These are phyloP conservation scores for Periconia sp. DNA, from an alignment of 2,329 filamentous ascomycete species.

Conservation along the genomic window DNA sequence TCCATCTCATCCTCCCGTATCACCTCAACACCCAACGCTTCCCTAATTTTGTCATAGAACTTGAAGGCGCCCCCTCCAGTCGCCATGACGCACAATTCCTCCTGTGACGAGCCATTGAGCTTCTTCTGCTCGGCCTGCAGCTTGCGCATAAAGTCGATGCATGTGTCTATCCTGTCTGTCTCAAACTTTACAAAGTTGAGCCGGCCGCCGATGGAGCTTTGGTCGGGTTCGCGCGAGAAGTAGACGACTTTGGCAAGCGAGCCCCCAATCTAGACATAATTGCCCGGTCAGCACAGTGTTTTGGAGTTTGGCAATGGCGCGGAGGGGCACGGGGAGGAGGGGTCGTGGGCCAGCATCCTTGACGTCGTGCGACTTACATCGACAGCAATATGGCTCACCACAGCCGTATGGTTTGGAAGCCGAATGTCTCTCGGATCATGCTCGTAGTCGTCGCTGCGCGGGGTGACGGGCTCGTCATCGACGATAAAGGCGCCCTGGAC, in stretches of 20 bases:
- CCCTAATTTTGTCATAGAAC: slow-evolving; percentile 89
- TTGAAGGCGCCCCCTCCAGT: slow-evolving; percentile 97
- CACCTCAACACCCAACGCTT: slow-evolving; percentile 85
- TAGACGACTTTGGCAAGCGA: slow-evolving; percentile 96
- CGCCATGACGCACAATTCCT: slow-evolving; percentile 88
- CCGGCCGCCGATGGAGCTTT: slow-evolving; percentile 80
- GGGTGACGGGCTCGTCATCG: slow-evolving; percentile 69
- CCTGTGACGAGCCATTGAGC: slow-evolving; percentile 73
- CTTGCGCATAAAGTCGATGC: slow-evolving; percentile 87
- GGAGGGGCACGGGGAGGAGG: neutral
- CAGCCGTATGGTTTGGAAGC: slow-evolving; percentile 91
- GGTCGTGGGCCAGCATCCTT: slow-evolving; percentile 21
- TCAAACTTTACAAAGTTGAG: slow-evolving; percentile 97
- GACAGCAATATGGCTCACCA: slow-evolving; percentile 95
- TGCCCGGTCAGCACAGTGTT: slow-evolving; percentile 21
- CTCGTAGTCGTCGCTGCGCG: slow-evolving; percentile 59
- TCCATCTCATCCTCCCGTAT: slow-evolving; percentile 97
- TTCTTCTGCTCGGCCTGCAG: slow-evolving; percentile 81
- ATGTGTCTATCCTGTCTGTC: slow-evolving; percentile 91
- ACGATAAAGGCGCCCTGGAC: slow-evolving; percentile 97
- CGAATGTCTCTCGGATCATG: slow-evolving; percentile 91
- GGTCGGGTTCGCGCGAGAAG: slow-evolving; percentile 86
- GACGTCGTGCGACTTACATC: slow-evolving; percentile 69
- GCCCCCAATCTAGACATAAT: slow-evolving; percentile 77
- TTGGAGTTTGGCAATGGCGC: neutral